Percentiles rank a stretch among this genome's conserved stretches.
Evolutionary conservation across 148 eudicot genomes (phyloP).

Genomic region (Suaeda aralocaspica): DNA sequence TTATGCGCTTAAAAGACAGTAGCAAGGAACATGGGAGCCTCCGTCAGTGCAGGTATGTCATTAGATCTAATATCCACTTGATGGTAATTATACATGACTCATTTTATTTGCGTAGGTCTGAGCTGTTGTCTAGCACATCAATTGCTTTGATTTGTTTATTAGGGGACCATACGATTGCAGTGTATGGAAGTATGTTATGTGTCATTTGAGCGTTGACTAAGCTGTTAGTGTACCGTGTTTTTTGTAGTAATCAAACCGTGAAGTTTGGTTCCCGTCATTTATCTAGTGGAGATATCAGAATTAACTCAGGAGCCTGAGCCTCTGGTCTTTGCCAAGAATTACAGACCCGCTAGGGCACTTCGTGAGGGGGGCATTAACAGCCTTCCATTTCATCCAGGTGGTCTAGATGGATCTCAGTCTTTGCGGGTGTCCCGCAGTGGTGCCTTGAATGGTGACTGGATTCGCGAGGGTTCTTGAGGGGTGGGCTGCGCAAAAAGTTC

Average conservation of each 20-base stretch:
- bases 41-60: conserved; percentile 64
- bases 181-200: no score
- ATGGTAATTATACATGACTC: neutral
- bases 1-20: conserved; percentile 49
- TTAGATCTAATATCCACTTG: neutral
- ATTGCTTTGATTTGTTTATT: neutral
- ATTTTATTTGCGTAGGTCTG: neutral
- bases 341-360: conserved; percentile 85
- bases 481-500: conserved; percentile 54
- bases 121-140: neutral
- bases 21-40: conserved; percentile 70
- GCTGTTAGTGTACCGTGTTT: neutral
- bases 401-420: conserved; percentile 69
- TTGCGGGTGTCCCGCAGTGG: conserved; percentile 63
- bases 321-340: conserved; percentile 79
- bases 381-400: conserved; percentile 98
- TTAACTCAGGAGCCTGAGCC: conserved; percentile 56
- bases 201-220: conserved; percentile 1
- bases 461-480: conserved; percentile 69
- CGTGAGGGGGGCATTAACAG: conserved; percentile 81
- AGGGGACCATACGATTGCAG: neutral
- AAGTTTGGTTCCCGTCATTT: conserved; percentile 23
- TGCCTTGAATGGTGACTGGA: conserved; percentile 87
- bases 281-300: conserved; percentile 69
- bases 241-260: conserved; percentile 13